These are phyloP conservation scores for Prunus davidiana DNA, from an alignment of 306 rosid genomes.

Conservation along the genomic window DNA sequence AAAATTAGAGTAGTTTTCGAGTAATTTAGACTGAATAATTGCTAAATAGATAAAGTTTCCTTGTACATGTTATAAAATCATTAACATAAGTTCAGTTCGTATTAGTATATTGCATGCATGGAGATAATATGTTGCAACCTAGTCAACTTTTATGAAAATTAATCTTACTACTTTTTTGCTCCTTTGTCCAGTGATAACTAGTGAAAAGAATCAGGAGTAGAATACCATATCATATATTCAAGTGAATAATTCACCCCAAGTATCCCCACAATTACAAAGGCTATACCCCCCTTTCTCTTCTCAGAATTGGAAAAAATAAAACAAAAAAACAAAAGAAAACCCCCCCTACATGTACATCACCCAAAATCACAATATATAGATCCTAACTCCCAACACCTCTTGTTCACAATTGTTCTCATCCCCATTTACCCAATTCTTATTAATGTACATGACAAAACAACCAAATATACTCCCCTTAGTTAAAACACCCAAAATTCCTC, in stretches of 20 bases:
- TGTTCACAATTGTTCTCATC: constrained; percentile 36
- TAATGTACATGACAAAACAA: constrained; percentile 52
- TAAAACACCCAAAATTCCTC: constrained; percentile 34
- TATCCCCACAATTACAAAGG: constrained; percentile 44
- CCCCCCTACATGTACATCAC: constrained; percentile 34
- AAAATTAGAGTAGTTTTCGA: too few species aligned
- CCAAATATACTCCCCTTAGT: constrained; percentile 37
- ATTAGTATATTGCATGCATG: too few species aligned
- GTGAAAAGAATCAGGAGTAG: constrained; percentile 46
- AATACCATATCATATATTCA: constrained; percentile 28
- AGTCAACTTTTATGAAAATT: too few species aligned
- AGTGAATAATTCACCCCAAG: constrained; percentile 43
- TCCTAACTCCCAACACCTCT: constrained; percentile 21
- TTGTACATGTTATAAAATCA: too few species aligned
- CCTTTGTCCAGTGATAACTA: neutral
- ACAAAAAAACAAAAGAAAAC: constrained; percentile 6
- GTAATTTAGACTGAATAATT: too few species aligned
- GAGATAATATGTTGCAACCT: too few species aligned
- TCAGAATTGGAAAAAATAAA: constrained; percentile 19
- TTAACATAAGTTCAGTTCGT: too few species aligned
- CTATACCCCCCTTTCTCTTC: constrained; percentile 46
- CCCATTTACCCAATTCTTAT: constrained; percentile 37
- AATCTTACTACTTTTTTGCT: too few species aligned
- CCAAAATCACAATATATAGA: constrained; percentile 20
- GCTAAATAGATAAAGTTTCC: too few species aligned